Conservation (phyloP, 306 rosid species). For the Castanopsis chinensis region DNA sequence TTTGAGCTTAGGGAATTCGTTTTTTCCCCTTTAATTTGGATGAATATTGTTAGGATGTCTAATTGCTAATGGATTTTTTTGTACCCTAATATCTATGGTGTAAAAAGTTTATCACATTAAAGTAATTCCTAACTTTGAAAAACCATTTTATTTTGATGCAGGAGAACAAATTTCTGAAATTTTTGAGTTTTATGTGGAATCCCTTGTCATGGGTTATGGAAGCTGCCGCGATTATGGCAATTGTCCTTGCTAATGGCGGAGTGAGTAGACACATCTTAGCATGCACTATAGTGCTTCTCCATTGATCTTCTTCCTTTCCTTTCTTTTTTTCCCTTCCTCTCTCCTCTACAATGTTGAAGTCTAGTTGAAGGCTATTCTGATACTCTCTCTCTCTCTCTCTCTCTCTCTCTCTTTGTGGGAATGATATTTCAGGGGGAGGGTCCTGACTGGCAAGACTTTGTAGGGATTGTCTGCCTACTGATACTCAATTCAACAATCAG, state of each 20-base stretch:
- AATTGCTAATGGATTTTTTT: not conserved
- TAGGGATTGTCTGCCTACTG: conserved; percentile 70
- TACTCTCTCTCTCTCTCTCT: conserved; percentile 2
- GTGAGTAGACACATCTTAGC: conserved; percentile 44
- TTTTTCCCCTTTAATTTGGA: not conserved
- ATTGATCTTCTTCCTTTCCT: not conserved
- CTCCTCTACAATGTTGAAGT: not conserved
- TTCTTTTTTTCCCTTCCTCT: not conserved
- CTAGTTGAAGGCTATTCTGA: not conserved
- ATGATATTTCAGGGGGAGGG: conserved; percentile 64
- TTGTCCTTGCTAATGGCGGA: conserved; percentile 84
- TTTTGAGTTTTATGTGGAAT: conserved; percentile 88
- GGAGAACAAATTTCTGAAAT: conserved; percentile 81
- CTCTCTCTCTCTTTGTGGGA: conserved; percentile 1
- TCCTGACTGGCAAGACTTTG: conserved; percentile 95
- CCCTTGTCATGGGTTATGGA: conserved; percentile 98
- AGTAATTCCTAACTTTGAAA: conserved; percentile 12
- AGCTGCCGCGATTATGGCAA: conserved; percentile 93
- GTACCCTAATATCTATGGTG: not conserved
- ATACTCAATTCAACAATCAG: conserved; percentile 82
- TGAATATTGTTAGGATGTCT: not conserved
- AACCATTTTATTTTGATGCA: conserved; percentile 25
- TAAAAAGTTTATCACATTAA: not conserved
- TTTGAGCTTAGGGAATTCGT: not conserved
- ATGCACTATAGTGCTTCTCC: not conserved